Evolutionary conservation across 106 monocot species (phyloP).

Genomic region (Apostasia ramifera): DNA sequence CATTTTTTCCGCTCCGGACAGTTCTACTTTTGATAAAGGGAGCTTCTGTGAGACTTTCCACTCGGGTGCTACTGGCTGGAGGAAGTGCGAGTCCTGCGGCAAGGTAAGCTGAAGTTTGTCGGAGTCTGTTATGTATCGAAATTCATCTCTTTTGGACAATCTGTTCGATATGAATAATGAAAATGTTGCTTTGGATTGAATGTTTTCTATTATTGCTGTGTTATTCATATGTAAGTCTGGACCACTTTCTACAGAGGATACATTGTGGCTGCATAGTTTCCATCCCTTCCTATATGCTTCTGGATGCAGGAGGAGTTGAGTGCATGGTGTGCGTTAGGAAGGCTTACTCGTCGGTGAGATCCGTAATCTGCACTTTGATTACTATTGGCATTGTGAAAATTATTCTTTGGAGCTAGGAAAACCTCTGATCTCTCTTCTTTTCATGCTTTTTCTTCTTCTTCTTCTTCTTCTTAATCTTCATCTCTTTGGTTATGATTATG

Average conservation of each 20-base stretch:
- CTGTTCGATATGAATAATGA: background rate
- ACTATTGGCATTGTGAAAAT: too few species aligned
- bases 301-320: slow-evolving; percentile 59
- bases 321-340: slow-evolving; percentile 47
- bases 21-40: slow-evolving; percentile 42
- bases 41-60: slow-evolving; percentile 60
- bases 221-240: background rate
- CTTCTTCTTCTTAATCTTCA: too few species aligned
- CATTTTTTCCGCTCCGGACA: background rate
- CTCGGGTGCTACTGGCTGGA: slow-evolving; percentile 44
- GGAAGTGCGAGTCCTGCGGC: slow-evolving; percentile 57
- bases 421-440: background rate
- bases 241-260: slow-evolving; percentile 24
- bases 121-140: too few species aligned
- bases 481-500: background rate
- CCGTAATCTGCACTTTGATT: too few species aligned
- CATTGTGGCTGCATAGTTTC: slow-evolving; percentile 72
- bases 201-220: background rate
- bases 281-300: slow-evolving; percentile 23
- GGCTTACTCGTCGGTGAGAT: slow-evolving; percentile 23
- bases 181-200: background rate
- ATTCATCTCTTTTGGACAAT: background rate
- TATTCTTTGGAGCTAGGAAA: background rate
- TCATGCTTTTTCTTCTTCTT: too few species aligned
- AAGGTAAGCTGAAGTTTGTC: slow-evolving; percentile 25